Evolutionary conservation across 495 filamentous ascomycete species (phyloP).

Genomic region (Xylaria bambusicola): DNA sequence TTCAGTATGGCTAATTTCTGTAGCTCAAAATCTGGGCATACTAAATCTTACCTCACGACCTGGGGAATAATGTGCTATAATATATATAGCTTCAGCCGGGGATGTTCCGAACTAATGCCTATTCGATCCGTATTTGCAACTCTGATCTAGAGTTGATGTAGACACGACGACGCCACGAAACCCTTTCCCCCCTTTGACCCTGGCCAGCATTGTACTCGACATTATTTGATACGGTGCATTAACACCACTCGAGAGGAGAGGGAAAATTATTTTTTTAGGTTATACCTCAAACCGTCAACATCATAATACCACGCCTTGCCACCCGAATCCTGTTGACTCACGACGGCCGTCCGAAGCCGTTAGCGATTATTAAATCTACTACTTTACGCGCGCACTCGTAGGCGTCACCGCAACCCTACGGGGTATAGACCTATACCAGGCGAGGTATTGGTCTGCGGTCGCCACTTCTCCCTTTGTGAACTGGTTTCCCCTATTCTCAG

Average conservation of each 20-base stretch:
- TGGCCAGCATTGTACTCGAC: constrained; percentile 38
- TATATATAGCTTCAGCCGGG: constrained; percentile 22
- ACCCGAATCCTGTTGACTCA: constrained; percentile 20
- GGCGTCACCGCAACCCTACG: background rate
- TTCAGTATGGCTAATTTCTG: too few relatives aligned
- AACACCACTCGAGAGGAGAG: constrained; percentile 27
- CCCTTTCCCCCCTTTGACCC: constrained; percentile 34
- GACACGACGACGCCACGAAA: constrained; percentile 60
- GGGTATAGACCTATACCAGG: background rate
- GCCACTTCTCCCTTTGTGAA: constrained; percentile 13
- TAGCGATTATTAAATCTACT: constrained; percentile 4
- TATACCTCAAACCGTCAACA: constrained; percentile 18
- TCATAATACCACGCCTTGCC: constrained; percentile 23
- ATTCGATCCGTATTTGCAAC: constrained; percentile 46
- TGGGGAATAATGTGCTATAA: constrained; percentile 31
- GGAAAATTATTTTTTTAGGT: constrained; percentile 23
- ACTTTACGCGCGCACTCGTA: background rate
- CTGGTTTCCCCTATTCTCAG: constrained; percentile 11
- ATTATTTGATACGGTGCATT: constrained; percentile 27
- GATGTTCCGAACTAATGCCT: constrained; percentile 43
- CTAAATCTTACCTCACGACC: constrained; percentile 33
- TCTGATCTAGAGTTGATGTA: constrained; percentile 46
- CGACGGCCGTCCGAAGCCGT: constrained; percentile 1
- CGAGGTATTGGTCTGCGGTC: constrained; percentile 3
- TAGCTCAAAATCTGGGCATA: constrained; percentile 91